Percentiles rank a stretch among this genome's conserved stretches.
These are phyloP conservation scores for Botryosphaeria dothidea DNA, from an alignment of 2,329 filamentous ascomycete genomes.

Conservation along the genomic window DNA sequence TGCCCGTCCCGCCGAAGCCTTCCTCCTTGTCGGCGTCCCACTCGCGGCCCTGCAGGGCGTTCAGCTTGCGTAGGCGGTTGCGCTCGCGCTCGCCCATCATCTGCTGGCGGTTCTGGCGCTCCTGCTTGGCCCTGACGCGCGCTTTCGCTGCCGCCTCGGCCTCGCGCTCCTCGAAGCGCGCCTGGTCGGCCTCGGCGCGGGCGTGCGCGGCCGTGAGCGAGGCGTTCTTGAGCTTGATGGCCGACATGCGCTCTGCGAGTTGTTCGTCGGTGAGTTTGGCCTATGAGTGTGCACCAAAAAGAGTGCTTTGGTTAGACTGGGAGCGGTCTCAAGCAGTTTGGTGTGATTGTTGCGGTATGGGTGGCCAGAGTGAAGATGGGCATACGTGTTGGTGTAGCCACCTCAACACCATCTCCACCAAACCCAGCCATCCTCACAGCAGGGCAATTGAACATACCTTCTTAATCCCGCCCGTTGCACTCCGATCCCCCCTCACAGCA, in stretches of 20 bases:
- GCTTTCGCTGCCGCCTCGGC: constrained; percentile 56
- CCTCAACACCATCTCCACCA: too few species aligned
- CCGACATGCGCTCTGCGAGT: constrained; percentile 60
- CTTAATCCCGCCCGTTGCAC: constrained; percentile 53
- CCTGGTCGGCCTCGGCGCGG: constrained; percentile 67
- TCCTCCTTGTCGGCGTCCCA: constrained; percentile 66
- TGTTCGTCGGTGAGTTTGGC: constrained; percentile 67
- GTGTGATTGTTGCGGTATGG: constrained; percentile 7
- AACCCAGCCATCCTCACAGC: too few species aligned
- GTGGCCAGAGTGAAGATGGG: too few species aligned
- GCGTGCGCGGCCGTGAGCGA: constrained; percentile 62
- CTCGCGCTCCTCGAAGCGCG: constrained; percentile 65
- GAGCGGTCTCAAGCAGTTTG: not conserved
- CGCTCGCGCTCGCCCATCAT: constrained; percentile 65
- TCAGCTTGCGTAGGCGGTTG: constrained; percentile 60
- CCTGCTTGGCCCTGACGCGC: constrained; percentile 42
- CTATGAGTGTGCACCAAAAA: constrained; percentile 35
- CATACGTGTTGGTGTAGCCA: too few species aligned
- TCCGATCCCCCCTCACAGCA: constrained; percentile 57
- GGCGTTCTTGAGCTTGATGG: constrained; percentile 63
- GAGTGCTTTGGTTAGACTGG: constrained; percentile 9
- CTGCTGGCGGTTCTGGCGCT: constrained; percentile 54
- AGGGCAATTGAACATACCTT: constrained; percentile 41
- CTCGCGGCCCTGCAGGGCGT: constrained; percentile 59
- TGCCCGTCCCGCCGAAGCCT: constrained; percentile 47